phyloP scores from a whole-genome alignment of 2,329 filamentous ascomycete species.

The Pseudomassariella vexata region DNA sequence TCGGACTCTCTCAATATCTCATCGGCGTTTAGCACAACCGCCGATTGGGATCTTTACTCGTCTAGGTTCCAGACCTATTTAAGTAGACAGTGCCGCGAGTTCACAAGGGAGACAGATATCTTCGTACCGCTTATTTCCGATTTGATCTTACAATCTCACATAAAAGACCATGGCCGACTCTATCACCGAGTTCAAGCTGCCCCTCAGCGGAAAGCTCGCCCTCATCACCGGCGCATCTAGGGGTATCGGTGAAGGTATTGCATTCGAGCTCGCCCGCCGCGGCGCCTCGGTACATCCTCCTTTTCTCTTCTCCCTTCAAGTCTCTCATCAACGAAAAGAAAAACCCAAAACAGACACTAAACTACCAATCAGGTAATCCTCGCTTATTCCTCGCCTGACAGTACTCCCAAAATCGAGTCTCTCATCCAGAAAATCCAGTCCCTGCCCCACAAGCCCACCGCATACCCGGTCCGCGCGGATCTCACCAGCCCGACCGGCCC shows the following conservation, averaged over 20 bases:
- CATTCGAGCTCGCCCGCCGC: constrained; percentile 42
- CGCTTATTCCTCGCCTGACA: constrained; percentile 58
- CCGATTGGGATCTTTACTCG: too few relatives aligned
- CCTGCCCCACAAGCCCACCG: constrained; percentile 26
- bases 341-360: background rate
- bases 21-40: too few relatives aligned
- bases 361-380: constrained; percentile 32
- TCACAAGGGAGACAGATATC: too few relatives aligned
- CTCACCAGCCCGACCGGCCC: constrained; percentile 17
- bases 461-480: constrained; percentile 14
- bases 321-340: too few relatives aligned
- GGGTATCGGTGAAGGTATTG: constrained; percentile 40
- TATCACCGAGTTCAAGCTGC: constrained; percentile 1
- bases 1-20: too few relatives aligned
- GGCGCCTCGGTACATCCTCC: constrained; percentile 37
- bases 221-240: constrained; percentile 43
- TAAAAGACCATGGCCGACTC: background rate
- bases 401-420: constrained; percentile 54
- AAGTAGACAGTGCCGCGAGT: too few relatives aligned
- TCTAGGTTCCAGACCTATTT: too few relatives aligned
- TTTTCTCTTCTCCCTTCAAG: constrained; percentile 34
- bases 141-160: too few relatives aligned
- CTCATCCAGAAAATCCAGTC: constrained; percentile 53
- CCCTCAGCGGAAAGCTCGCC: constrained; percentile 14
- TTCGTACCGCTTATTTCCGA: too few relatives aligned